Evolutionary conservation across 129 eudicot species (phyloP).

Genomic region (Escallonia rubra): DNA sequence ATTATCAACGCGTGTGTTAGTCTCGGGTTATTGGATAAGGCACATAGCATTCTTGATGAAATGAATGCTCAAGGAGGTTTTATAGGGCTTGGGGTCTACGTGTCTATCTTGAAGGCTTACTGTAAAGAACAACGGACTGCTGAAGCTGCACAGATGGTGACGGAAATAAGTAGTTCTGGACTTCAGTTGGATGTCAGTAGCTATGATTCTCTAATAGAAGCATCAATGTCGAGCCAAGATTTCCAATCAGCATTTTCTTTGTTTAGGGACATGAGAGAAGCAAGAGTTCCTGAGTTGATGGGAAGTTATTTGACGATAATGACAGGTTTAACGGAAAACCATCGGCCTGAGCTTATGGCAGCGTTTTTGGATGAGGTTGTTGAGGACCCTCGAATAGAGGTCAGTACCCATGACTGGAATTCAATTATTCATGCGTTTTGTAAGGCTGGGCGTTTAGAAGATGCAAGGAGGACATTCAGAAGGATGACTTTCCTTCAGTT

Average conservation of each 20-base stretch:
- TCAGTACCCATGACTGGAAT: conserved; percentile 96
- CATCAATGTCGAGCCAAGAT: conserved; percentile 91
- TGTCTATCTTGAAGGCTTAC: conserved; percentile 77
- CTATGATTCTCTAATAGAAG: conserved; percentile 71
- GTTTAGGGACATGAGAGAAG: conserved; percentile 94
- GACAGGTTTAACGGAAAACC: conserved; percentile 92
- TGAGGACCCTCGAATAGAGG: conserved; percentile 75
- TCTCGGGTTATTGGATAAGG: conserved; percentile 69
- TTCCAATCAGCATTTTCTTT: conserved; percentile 89
- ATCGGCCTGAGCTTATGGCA: conserved; percentile 95
- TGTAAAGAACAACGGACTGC: conserved; percentile 78
- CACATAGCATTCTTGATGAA: conserved; percentile 75
- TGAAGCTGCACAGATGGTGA: conserved; percentile 85
- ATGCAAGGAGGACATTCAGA: conserved; percentile 85
- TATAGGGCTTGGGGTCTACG: conserved; percentile 78
- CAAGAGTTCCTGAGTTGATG: conserved; percentile 62
- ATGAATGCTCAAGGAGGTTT: conserved; percentile 72
- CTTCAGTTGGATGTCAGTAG: conserved; percentile 55
- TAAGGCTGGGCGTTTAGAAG: conserved; percentile 86
- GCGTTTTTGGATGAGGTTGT: conserved; percentile 87
- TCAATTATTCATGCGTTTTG: conserved; percentile 88
- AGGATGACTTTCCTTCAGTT: conserved; percentile 80
- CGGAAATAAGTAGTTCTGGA: conserved; percentile 66
- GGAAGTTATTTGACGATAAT: conserved; percentile 85
- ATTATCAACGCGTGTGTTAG: conserved; percentile 64